Percentiles rank a stretch among this genome's conserved stretches.
Evolutionary conservation across 2,329 filamentous ascomycete genomes (phyloP).

Genomic region (Exophiala spinifera): DNA sequence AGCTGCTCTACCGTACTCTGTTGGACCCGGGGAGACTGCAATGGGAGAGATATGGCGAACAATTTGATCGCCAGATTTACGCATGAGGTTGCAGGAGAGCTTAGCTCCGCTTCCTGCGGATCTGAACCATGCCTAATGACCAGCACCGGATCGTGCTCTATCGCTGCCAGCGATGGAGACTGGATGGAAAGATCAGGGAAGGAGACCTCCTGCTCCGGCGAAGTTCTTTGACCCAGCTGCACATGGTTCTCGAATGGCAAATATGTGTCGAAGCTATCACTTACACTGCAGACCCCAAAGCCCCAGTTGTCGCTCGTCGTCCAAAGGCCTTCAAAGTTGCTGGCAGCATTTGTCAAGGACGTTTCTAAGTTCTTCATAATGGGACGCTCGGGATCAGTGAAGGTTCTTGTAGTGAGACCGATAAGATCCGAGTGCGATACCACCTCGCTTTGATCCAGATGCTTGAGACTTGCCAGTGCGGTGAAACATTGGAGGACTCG

Average conservation of each 20-base stretch:
- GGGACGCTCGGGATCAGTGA: slow-evolving; percentile 89
- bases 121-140: slow-evolving; percentile 16
- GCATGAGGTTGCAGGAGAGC: slow-evolving; percentile 81
- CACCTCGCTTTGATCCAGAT: slow-evolving; percentile 77
- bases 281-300: slow-evolving; percentile 85
- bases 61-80: slow-evolving; percentile 91
- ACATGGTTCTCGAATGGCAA: slow-evolving; percentile 53
- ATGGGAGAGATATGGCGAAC: slow-evolving; percentile 84
- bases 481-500: slow-evolving; percentile 93
- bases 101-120: slow-evolving; percentile 14
- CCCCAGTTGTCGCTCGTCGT: slow-evolving; percentile 91
- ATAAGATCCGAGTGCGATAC: slow-evolving; percentile 88
- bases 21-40: slow-evolving; percentile 87
- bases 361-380: slow-evolving; percentile 73
- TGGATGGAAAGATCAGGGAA: slow-evolving; percentile 25
- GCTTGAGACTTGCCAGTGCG: slow-evolving; percentile 83
- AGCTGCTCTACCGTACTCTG: slow-evolving; percentile 95
- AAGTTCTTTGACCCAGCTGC: slow-evolving; percentile 31
- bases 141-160: slow-evolving; percentile 62
- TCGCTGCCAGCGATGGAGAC: slow-evolving; percentile 29
- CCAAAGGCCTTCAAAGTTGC: slow-evolving; percentile 91
- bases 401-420: slow-evolving; percentile 82
- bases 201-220: slow-evolving; percentile 24
- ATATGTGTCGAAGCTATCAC: slow-evolving; percentile 71
- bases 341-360: slow-evolving; percentile 85